A percentile compares a stretch with the other conserved stretches of the same genome.
phyloP scores from a whole-genome alignment of 192 early-diverging fungal species.

The Anaeromyces robustus region DNA sequence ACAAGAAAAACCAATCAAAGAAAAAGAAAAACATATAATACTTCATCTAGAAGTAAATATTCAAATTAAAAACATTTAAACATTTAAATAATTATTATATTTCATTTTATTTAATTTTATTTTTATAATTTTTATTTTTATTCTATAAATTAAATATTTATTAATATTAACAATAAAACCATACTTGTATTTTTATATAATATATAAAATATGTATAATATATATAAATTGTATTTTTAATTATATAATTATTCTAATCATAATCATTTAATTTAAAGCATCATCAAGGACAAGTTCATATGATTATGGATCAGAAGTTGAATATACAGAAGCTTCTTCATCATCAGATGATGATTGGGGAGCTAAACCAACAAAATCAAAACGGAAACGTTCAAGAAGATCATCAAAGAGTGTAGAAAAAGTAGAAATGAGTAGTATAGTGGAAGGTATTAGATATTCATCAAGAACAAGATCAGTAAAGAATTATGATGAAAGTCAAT shows the following conservation, averaged over 20 bases:
- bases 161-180: no score
- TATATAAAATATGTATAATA: no score
- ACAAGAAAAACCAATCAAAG: conserved; percentile 11
- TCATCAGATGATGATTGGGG: neutral
- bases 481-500: neutral
- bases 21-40: conserved; percentile 5
- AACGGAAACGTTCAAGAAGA: neutral
- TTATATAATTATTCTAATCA: neutral
- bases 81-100: no score
- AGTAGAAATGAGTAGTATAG: neutral
- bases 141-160: no score
- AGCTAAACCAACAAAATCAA: neutral
- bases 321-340: neutral
- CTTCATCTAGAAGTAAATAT: neutral
- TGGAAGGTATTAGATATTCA: neutral
- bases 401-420: neutral
- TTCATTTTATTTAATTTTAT: conserved; percentile 12
- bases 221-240: no score
- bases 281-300: neutral
- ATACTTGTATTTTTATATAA: no score
- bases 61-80: no score
- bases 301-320: neutral
- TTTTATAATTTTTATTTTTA: conserved; percentile 25
- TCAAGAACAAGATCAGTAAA: neutral
- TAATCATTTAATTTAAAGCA: neutral